Evolutionary conservation across 2,329 filamentous ascomycete genomes (phyloP).

Genomic region (Talaromyces islandicus): DNA sequence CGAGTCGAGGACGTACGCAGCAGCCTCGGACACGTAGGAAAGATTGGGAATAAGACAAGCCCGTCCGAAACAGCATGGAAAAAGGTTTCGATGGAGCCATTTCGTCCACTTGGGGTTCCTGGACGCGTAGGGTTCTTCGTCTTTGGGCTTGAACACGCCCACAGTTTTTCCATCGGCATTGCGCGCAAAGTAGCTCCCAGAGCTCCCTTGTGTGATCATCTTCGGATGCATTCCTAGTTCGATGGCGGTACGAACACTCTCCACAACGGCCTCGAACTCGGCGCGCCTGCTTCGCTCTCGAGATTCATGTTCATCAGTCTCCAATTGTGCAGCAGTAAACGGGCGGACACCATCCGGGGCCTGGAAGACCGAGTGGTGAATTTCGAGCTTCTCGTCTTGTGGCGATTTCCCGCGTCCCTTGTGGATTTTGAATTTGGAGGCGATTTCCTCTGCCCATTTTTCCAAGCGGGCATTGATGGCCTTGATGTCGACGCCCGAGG

Average conservation of each 20-base stretch:
- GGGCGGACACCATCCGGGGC: slow-evolving; percentile 82
- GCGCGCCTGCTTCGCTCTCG: slow-evolving; percentile 60
- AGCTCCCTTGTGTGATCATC: slow-evolving; percentile 95
- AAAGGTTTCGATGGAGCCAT: slow-evolving; percentile 96
- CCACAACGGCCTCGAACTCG: slow-evolving; percentile 82
- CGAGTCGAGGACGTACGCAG: slow-evolving; percentile 88
- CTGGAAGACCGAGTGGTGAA: slow-evolving; percentile 96
- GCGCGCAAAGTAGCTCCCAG: slow-evolving; percentile 94
- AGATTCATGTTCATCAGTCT: slow-evolving; percentile 53
- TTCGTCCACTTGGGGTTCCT: slow-evolving; percentile 99
- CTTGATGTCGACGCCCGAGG: slow-evolving; percentile 89
- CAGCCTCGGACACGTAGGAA: slow-evolving; percentile 95
- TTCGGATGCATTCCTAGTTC: slow-evolving; percentile 86
- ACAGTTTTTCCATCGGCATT: slow-evolving; percentile 90
- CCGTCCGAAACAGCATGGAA: slow-evolving; percentile 93
- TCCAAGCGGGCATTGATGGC: slow-evolving; percentile 95
- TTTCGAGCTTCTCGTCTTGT: slow-evolving; percentile 85
- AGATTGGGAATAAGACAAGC: slow-evolving; percentile 95
- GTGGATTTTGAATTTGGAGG: slow-evolving; percentile 87
- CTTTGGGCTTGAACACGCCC: slow-evolving; percentile 97
- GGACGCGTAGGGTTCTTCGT: slow-evolving; percentile 95
- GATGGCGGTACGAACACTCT: slow-evolving; percentile 86
- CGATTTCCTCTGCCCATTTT: slow-evolving; percentile 96
- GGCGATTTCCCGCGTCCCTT: slow-evolving; percentile 66
- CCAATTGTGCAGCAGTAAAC: slow-evolving; percentile 67